Evolutionary conservation across 331 rosid genomes (phyloP).

Genomic region (Malus hybrid): DNA sequence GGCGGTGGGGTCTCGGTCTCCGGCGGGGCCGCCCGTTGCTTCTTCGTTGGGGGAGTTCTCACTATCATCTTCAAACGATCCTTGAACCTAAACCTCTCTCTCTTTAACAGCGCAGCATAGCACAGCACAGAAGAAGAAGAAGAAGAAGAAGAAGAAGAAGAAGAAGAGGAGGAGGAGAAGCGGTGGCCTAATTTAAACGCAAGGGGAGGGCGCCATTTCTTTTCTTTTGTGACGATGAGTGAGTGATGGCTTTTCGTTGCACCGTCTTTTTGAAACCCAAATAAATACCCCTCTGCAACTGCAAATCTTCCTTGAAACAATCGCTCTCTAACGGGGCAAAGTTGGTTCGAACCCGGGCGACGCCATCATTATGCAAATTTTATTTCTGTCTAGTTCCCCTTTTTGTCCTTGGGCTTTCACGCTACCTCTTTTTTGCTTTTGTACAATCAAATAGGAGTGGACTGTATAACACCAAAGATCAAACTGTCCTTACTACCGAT

Average conservation of each 20-base stretch:
- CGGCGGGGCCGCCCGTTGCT: conserved; percentile 51
- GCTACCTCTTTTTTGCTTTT: too few relatives aligned
- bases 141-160: background rate
- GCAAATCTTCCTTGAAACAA: too few relatives aligned
- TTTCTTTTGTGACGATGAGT: too few relatives aligned
- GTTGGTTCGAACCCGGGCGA: too few relatives aligned
- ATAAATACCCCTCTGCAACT: too few relatives aligned
- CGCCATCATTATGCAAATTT: too few relatives aligned
- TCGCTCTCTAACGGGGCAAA: too few relatives aligned
- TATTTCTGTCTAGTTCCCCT: too few relatives aligned
- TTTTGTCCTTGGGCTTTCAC: too few relatives aligned
- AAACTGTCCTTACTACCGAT: too few relatives aligned
- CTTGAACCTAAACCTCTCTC: background rate
- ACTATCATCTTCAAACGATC: conserved; percentile 33
- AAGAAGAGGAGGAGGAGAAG: background rate
- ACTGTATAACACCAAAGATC: too few relatives aligned
- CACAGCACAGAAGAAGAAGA: background rate
- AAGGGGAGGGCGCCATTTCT: background rate
- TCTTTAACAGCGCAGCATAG: background rate
- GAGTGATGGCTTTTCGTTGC: background rate
- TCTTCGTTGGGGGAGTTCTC: conserved; percentile 77
- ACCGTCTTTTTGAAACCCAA: background rate
- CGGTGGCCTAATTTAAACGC: background rate
- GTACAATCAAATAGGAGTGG: too few relatives aligned
- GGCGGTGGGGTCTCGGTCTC: conserved; percentile 12